Evolutionary conservation across 257 asterid species (phyloP).

Genomic region (Craterostigma plantagineum): DNA sequence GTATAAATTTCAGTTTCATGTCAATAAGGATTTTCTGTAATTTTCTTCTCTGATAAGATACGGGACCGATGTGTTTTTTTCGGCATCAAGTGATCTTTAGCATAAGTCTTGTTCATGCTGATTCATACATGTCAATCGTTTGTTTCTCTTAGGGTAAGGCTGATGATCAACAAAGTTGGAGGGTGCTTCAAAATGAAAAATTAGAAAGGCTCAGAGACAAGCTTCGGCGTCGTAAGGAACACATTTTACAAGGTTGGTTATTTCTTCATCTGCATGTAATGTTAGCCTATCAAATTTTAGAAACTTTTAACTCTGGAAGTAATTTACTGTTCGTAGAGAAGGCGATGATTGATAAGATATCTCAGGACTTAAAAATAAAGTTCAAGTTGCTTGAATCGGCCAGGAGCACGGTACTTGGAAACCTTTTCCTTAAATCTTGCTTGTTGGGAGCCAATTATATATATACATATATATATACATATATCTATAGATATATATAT

Average conservation of each 20-base stretch:
- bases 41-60: too few relatives aligned
- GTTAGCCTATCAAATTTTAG: neutral
- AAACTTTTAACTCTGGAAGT: neutral
- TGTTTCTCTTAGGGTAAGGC: constrained; percentile 76
- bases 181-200: constrained; percentile 70
- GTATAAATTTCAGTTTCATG: too few relatives aligned
- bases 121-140: constrained; percentile 1
- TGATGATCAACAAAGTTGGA: constrained; percentile 88
- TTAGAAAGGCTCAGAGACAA: constrained; percentile 51
- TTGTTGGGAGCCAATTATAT: neutral
- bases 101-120: neutral
- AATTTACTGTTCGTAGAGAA: constrained; percentile 40
- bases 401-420: constrained; percentile 34
- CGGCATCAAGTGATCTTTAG: neutral
- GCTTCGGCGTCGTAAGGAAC: constrained; percentile 53
- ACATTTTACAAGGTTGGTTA: constrained; percentile 50
- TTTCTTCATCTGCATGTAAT: neutral
- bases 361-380: constrained; percentile 52
- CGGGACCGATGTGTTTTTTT: neutral
- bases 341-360: constrained; percentile 47
- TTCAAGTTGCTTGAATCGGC: constrained; percentile 62
- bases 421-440: constrained; percentile 4
- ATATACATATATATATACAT: too few relatives aligned
- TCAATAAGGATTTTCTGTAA: too few relatives aligned
- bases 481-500: too few relatives aligned